Evolutionary conservation across 2,329 filamentous ascomycete species (phyloP), one percentile per base, ranked within the genome.

Genomic region (Aureobasidium namibiae): DNA sequence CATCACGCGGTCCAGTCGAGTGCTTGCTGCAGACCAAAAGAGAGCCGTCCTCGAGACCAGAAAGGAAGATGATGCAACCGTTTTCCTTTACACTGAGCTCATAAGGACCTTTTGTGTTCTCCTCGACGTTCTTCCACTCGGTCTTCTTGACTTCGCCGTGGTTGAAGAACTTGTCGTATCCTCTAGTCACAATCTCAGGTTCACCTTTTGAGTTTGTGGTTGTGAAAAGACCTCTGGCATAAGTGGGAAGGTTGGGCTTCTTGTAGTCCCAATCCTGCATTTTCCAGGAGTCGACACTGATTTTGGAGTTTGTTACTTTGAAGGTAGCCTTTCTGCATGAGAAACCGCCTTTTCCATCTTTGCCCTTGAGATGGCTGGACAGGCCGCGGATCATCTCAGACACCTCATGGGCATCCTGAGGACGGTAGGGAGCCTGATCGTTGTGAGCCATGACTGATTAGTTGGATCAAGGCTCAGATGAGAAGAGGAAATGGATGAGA

Each of bases 91-190:
- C 84, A 60, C 91, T 97, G 59, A 99, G 77, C 74, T 99, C 94
- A 67, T 97, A 99, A 0, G 94, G 94, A 0, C 90, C 91, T 63
- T 83, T 77, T 0, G 94, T 97, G 59, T 88, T 81, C 29, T 75
- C 74, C 69, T 87, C 79, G 61, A 99, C 90, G 68, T 87, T 89
- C 16, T 78, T 73, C 94, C 94, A 99, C 67, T 86, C 82, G 3
- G 94, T 99, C 64, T 88, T 84, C 48, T 77, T 73, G 8, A 95
- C 87, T 75, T 99, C 94, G 53, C 83, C 83, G 41, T 90, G 82
- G 67, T 99, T 99, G 83, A 99, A 99, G 78, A 99, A 99, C 75
- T 99, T 99, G 79, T 99, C 92, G 74, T 99, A 99, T 54, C 94
- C 94, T 66, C 94, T 83, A 50, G 90, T 84, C 1, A 82, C 88